Evolutionary conservation across 208 protist species (phyloP).

Genomic region (Trypanosoma scelopori): DNA sequence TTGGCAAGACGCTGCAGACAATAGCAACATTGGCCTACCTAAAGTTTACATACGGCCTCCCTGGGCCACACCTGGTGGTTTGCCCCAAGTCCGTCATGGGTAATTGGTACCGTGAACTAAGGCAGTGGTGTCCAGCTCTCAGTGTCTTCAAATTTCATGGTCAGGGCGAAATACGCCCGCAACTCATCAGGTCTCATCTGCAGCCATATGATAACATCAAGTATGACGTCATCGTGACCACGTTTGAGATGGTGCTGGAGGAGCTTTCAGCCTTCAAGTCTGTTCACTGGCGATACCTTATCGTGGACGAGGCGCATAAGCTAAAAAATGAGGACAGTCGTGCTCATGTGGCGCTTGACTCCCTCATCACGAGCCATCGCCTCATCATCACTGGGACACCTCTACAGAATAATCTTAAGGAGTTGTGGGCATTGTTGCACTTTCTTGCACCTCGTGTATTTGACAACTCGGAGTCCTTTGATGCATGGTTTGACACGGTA

Average conservation of each 20-base stretch:
- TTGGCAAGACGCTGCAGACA: slow-evolving; percentile 97
- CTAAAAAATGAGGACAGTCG: slow-evolving; percentile 92
- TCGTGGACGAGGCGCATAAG: slow-evolving; percentile 99
- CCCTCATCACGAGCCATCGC: slow-evolving; percentile 81
- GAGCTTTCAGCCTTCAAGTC: slow-evolving; percentile 91
- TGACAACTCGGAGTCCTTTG: slow-evolving; percentile 80
- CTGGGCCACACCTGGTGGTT: slow-evolving; percentile 96
- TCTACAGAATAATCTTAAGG: slow-evolving; percentile 97
- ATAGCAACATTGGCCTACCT: slow-evolving; percentile 96
- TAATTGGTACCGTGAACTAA: slow-evolving; percentile 98
- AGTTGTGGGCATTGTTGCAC: slow-evolving; percentile 96
- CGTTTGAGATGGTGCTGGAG: slow-evolving; percentile 96
- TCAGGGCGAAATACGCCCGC: slow-evolving; percentile 87
- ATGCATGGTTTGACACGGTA: slow-evolving; percentile 93
- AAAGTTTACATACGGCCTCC: slow-evolving; percentile 87
- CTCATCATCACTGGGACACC: slow-evolving; percentile 98
- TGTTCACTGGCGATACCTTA: slow-evolving; percentile 95
- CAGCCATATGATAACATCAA: slow-evolving; percentile 50
- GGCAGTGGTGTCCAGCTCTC: slow-evolving; percentile 95
- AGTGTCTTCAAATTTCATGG: slow-evolving; percentile 95
- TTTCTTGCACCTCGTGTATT: slow-evolving; percentile 94
- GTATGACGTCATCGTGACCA: slow-evolving; percentile 96
- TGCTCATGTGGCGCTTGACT: slow-evolving; percentile 63
- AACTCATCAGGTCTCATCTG: slow-evolving; percentile 65
- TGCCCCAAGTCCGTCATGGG: slow-evolving; percentile 96